A percentile compares a stretch with the other conserved stretches of the same genome.
Evolutionary conservation across 2,329 filamentous ascomycete genomes (phyloP).

Genomic region (Penicillium sp.): DNA sequence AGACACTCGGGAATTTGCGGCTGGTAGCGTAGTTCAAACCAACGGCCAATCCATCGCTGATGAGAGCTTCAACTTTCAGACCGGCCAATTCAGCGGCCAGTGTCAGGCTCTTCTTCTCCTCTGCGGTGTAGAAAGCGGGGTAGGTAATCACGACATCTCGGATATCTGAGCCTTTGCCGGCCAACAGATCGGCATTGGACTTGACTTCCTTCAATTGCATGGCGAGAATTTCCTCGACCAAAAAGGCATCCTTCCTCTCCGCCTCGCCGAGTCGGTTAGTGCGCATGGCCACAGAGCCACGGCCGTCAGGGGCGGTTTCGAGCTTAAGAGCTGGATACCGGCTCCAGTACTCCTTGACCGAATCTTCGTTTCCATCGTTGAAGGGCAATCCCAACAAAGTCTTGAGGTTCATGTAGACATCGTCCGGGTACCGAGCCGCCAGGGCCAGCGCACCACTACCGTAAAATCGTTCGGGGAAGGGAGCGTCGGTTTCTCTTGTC

Average conservation of each 20-base stretch:
- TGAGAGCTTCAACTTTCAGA: slow-evolving; percentile 78
- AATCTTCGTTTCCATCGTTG: slow-evolving; percentile 44
- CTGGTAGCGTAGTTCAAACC: slow-evolving; percentile 94
- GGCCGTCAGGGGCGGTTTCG: slow-evolving; percentile 54
- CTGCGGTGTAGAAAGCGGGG: slow-evolving; percentile 84
- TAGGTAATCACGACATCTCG: slow-evolving; percentile 86
- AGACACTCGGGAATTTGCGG: slow-evolving; percentile 83
- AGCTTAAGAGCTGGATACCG: slow-evolving; percentile 80
- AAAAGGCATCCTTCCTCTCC: slow-evolving; percentile 65
- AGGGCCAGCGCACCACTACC: slow-evolving; percentile 90
- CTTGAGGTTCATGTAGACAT: slow-evolving; percentile 95
- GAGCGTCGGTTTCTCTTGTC: slow-evolving; percentile 65
- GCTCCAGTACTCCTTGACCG: slow-evolving; percentile 70
- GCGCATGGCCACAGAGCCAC: slow-evolving; percentile 79
- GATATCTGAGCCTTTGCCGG: slow-evolving; percentile 73
- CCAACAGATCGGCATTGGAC: slow-evolving; percentile 82
- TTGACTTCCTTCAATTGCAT: slow-evolving; percentile 95
- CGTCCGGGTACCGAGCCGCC: slow-evolving; percentile 82
- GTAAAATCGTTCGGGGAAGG: slow-evolving; percentile 87
- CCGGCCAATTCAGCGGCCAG: slow-evolving; percentile 86
- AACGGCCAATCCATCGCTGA: slow-evolving; percentile 90
- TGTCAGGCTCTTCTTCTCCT: slow-evolving; percentile 86
- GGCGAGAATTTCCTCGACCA: slow-evolving; percentile 89
- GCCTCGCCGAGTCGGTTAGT: slow-evolving; percentile 70
- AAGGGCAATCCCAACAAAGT: slow-evolving; percentile 75